These are phyloP conservation scores for Pachyrhizus erosus DNA, from an alignment of 306 rosid species.

Conservation along the genomic window DNA sequence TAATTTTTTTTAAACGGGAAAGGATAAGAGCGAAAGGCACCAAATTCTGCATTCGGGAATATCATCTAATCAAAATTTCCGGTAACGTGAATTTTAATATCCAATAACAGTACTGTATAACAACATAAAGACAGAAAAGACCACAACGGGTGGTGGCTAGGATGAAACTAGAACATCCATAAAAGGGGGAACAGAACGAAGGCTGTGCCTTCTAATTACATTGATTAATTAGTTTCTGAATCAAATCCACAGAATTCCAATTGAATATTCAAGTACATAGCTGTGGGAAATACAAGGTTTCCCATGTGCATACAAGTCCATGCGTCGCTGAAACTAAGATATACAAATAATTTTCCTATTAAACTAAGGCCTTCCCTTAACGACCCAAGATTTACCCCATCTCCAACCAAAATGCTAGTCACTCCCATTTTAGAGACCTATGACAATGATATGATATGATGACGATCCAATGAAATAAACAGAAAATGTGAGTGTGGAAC, in stretches of 20 bases:
- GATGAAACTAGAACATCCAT: too few relatives aligned
- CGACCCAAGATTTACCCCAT: constrained; percentile 82
- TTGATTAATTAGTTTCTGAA: neutral
- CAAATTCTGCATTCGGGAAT: constrained; percentile 3
- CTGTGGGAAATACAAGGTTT: neutral
- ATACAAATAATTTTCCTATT: neutral
- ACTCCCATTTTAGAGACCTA: constrained; percentile 95
- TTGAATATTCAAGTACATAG: neutral
- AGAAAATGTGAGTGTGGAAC: neutral
- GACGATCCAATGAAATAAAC: neutral
- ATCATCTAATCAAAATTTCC: neutral
- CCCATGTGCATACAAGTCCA: neutral
- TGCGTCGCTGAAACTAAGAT: neutral
- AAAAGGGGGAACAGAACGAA: neutral
- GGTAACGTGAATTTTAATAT: neutral
- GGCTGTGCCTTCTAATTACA: neutral
- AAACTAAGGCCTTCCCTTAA: constrained; percentile 76
- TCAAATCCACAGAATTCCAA: neutral
- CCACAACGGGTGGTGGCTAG: too few relatives aligned
- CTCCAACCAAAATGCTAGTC: constrained; percentile 76
- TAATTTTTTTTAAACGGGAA: neutral
- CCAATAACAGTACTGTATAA: neutral
- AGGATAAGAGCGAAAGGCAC: neutral
- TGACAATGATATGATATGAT: neutral
- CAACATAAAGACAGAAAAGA: neutral